phyloP scores from a whole-genome alignment of 768 basidiomycete species.

The Phylloporus sp. region DNA sequence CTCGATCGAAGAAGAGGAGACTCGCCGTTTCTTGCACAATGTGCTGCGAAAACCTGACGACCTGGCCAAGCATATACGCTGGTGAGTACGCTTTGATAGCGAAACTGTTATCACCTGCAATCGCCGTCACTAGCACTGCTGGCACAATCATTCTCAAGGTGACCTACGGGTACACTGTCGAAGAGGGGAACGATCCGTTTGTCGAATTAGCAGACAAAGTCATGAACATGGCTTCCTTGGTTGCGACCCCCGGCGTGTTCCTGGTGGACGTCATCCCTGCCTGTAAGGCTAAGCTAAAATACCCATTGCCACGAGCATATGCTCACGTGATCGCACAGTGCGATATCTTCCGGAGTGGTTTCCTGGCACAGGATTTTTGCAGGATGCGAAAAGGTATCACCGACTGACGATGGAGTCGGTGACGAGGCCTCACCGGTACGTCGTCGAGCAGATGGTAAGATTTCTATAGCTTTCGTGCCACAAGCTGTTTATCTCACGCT shows the following conservation, averaged over 20 bases:
- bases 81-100: constrained; percentile 16
- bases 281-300: constrained; percentile 2
- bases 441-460: constrained; percentile 43
- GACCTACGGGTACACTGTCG: constrained; percentile 38
- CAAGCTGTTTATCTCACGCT: not conserved
- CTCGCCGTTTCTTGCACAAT: constrained; percentile 12
- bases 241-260: constrained; percentile 8
- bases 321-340: constrained; percentile 16
- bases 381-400: constrained; percentile 23
- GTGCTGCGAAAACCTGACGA: constrained; percentile 15
- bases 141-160: constrained; percentile 34
- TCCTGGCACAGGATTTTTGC: constrained; percentile 33
- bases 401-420: constrained; percentile 34
- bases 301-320: no score
- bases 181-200: constrained; percentile 34
- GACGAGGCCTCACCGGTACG: constrained; percentile 40
- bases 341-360: constrained; percentile 32
- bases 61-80: constrained; percentile 17
- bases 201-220: constrained; percentile 26
- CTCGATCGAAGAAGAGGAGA: constrained; percentile 16
- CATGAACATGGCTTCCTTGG: constrained; percentile 12
- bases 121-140: constrained; percentile 5
- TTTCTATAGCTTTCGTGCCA: not conserved
- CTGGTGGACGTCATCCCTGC: constrained; percentile 22
- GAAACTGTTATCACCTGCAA: not conserved